These are phyloP conservation scores for Dipodascus albidus DNA, from an alignment of 805 yeast genomes.

Conservation along the genomic window DNA sequence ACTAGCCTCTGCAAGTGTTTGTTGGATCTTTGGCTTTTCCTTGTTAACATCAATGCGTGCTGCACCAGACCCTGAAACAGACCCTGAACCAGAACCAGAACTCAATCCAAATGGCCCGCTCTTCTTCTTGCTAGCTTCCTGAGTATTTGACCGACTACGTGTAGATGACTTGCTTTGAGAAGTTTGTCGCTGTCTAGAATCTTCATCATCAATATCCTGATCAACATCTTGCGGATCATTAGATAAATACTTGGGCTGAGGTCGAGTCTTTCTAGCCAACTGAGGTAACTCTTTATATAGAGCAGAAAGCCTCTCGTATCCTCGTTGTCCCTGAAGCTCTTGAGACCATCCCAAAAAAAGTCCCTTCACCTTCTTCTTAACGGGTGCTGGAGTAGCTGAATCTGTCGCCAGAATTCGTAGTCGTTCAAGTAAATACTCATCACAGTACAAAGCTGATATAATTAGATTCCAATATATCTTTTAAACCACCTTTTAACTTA, in stretches of 20 bases:
- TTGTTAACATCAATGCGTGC: conserved; percentile 32
- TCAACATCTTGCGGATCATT: conserved; percentile 10
- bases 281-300: conserved; percentile 37
- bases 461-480: neutral
- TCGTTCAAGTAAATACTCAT: conserved; percentile 54
- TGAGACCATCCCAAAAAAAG: conserved; percentile 59
- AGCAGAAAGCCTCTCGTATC: conserved; percentile 36
- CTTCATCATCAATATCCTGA: conserved; percentile 15
- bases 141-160: conserved; percentile 1
- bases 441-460: conserved; percentile 42
- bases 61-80: no score
- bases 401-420: conserved; percentile 41
- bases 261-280: conserved; percentile 18
- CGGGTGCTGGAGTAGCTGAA: conserved; percentile 28
- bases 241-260: conserved; percentile 17
- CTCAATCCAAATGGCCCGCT: no score
- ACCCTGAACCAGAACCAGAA: no score
- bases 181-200: conserved; percentile 11
- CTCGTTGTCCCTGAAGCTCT: conserved; percentile 39
- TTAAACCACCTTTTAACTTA: conserved; percentile 7
- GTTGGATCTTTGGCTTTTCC: conserved; percentile 62
- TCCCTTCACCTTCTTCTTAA: conserved; percentile 36
- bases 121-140: conserved; percentile 12
- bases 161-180: neutral
- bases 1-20: conserved; percentile 62